Evolutionary conservation across 2,329 filamentous ascomycete species (phyloP), one percentile per base, ranked within the genome.

Genomic region (Remersonia thermophila): DNA sequence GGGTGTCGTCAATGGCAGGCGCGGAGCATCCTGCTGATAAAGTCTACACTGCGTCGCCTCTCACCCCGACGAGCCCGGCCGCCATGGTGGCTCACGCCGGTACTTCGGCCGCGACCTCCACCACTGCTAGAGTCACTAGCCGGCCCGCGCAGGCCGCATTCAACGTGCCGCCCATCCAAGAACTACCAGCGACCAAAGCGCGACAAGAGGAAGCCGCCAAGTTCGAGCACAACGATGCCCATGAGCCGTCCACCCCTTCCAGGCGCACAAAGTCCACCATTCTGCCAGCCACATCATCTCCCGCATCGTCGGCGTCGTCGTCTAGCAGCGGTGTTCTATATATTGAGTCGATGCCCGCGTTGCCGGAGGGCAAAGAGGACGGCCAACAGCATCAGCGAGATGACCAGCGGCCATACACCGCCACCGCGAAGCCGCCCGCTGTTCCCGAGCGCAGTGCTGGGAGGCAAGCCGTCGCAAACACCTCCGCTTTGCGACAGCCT

Each of bases 1-100:
- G 38, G 32, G 45, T 51, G 13, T 59, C 62, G 0, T n/a, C n/a
- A n/a, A 65, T 68, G 27, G 65, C 63, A 0, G 65, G 67, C 42
- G 60, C 56, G 0, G 63, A 67, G 14, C 62, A 67, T 35, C 55
- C 55, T 20, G 40, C 42, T 3, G 50, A 50, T 9, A 37, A 30
- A 11, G 35, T 37, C n/a, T 38, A 40, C 11, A 9, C 27, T 3
- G 36, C 42, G 2, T 41, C 44, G 7, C 42, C 47, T 3, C 18
- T 36, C 11, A 44, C 33, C 26, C 45, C 38, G 5, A 23, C 20
- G 9, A 23, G 20, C 20, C 20, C 20, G 9, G 20, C 5, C n/a
- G n/a, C n/a, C 20, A 23, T 9, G 20, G 20, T 9, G 20, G 9
- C 20, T 23, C 20, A 23, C 20, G 9, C 20, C 20, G 20, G 20